phyloP scores from a whole-genome alignment of 495 filamentous ascomycete genomes.

The Achaetomiella virescens region DNA sequence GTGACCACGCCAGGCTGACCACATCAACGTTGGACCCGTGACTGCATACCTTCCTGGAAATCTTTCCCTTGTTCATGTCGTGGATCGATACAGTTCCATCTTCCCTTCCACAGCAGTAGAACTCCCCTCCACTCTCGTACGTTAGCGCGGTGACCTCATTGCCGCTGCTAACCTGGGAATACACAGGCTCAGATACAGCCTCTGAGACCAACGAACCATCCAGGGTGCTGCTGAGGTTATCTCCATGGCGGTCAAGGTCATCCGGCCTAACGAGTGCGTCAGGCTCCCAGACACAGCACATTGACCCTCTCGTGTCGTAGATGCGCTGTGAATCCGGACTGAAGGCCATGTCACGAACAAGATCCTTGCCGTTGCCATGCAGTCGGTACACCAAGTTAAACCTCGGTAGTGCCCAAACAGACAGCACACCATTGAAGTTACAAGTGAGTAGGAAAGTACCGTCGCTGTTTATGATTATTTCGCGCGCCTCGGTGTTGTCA shows the following conservation, averaged over 20 bases:
- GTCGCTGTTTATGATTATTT: neutral
- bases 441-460: neutral
- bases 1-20: slow-evolving; percentile 1
- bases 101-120: neutral
- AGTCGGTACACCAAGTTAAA: neutral
- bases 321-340: neutral
- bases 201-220: neutral
- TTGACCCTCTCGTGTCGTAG: neutral
- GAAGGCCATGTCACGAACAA: neutral
- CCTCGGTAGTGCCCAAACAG: neutral
- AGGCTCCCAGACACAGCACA: neutral
- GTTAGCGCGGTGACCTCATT: neutral
- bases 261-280: neutral
- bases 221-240: neutral
- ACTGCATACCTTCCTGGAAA: neutral
- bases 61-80: neutral
- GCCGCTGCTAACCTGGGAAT: neutral
- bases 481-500: neutral
- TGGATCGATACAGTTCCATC: neutral
- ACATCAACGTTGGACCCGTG: neutral
- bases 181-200: neutral
- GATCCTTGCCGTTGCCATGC: neutral
- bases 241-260: neutral
- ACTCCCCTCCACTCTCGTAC: neutral
- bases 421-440: neutral